Evolutionary conservation across 1,284 basidiomycete genomes (phyloP).

Genomic region (Prillingera fragicola): DNA sequence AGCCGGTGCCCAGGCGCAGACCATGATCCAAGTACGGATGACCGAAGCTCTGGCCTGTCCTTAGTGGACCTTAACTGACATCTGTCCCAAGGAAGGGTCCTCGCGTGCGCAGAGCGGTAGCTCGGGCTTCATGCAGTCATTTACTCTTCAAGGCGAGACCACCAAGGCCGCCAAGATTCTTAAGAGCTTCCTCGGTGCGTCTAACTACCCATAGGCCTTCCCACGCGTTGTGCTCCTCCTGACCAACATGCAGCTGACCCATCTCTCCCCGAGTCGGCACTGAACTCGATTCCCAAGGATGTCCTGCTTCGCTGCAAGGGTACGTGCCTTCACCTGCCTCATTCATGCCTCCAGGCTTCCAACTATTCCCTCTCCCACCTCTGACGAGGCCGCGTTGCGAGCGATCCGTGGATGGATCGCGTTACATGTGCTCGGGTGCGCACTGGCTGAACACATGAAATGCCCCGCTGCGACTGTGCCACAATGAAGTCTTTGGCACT

Average conservation of each 20-base stretch:
- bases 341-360: neutral
- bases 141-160: conserved; percentile 78
- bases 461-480: no score
- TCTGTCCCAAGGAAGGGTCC: conserved; percentile 31
- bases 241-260: conserved; percentile 71
- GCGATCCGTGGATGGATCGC: no score
- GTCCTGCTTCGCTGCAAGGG: conserved; percentile 85
- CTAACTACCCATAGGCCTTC: neutral
- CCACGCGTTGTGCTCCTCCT: neutral
- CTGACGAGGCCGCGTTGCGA: no score
- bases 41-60: neutral
- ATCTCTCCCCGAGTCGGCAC: conserved; percentile 75
- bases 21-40: conserved; percentile 27
- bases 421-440: no score
- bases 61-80: neutral
- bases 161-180: conserved; percentile 89
- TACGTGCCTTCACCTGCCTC: conserved; percentile 43
- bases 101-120: conserved; percentile 38
- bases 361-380: neutral
- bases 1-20: conserved; percentile 27
- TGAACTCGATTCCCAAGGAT: conserved; percentile 92
- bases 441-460: no score
- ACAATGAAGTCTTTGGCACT: no score
- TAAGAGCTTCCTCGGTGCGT: conserved; percentile 76
- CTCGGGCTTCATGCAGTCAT: conserved; percentile 65